These are phyloP conservation scores for Lumnitzera littorea DNA, from an alignment of 345 rosid species.

Conservation along the genomic window DNA sequence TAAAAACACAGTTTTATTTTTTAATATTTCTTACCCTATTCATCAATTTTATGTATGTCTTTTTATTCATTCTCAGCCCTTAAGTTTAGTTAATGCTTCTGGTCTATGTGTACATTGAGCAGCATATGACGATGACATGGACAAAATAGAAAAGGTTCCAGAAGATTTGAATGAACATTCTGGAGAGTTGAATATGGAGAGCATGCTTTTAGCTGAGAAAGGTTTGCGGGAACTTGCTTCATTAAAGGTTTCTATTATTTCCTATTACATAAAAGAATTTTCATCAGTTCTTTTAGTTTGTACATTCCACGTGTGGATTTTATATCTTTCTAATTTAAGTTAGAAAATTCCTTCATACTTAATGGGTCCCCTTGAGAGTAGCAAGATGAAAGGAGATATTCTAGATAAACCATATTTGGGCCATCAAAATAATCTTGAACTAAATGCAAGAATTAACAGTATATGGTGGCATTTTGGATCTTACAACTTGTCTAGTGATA, in stretches of 20 bases:
- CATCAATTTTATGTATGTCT: not conserved
- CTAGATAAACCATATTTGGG: too few relatives aligned
- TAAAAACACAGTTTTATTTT: not conserved
- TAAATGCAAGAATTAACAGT: too few relatives aligned
- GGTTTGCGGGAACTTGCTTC: slow-evolving; percentile 80
- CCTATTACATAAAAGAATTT: slow-evolving; percentile 1
- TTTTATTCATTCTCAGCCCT: not conserved
- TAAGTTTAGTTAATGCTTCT: slow-evolving; percentile 7
- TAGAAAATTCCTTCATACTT: too few relatives aligned
- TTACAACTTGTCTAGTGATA: too few relatives aligned
- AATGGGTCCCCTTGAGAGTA: too few relatives aligned
- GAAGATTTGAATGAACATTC: slow-evolving; percentile 33
- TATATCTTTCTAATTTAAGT: not conserved
- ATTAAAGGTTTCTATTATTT: slow-evolving; percentile 49
- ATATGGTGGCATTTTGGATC: too few relatives aligned
- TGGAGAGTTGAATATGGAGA: slow-evolving; percentile 65
- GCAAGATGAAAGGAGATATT: too few relatives aligned
- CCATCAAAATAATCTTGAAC: too few relatives aligned
- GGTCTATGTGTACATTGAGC: slow-evolving; percentile 17
- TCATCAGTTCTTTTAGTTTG: not conserved
- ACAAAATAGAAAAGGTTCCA: slow-evolving; percentile 40
- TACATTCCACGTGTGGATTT: not conserved
- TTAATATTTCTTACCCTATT: slow-evolving; percentile 1
- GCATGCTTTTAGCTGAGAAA: slow-evolving; percentile 79
- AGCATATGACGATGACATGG: slow-evolving; percentile 24